phyloP scores from a whole-genome alignment of 2,329 filamentous ascomycete genomes.

The Fusarium anguioides region DNA sequence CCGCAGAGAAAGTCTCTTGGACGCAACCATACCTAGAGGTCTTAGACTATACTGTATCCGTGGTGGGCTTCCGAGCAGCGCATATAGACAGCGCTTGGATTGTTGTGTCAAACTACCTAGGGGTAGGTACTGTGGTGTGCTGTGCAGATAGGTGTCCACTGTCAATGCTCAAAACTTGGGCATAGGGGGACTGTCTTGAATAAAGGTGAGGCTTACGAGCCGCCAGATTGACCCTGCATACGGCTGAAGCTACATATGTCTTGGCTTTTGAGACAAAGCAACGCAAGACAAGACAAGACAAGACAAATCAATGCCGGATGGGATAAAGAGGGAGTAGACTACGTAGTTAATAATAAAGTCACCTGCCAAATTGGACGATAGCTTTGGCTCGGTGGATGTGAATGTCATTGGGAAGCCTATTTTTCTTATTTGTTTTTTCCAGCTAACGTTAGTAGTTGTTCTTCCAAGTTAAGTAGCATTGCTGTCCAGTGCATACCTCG shows the following conservation, averaged over 20 bases:
- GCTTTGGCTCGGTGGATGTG: neutral
- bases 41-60: constrained; percentile 15
- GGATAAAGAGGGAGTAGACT: too few relatives aligned
- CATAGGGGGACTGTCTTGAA: neutral
- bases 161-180: neutral
- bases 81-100: neutral
- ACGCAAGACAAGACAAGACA: neutral
- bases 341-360: too few relatives aligned
- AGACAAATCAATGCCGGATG: neutral
- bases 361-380: neutral
- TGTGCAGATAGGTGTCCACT: neutral
- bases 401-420: neutral
- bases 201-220: constrained; percentile 6
- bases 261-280: too few relatives aligned
- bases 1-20: constrained; percentile 14
- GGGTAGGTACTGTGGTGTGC: too few relatives aligned
- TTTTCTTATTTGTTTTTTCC: too few relatives aligned
- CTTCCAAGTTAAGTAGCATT: neutral
- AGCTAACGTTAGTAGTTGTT: neutral
- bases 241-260: neutral
- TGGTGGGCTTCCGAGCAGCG: constrained; percentile 24
- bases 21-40: neutral
- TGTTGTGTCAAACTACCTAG: neutral
- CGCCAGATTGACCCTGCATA: neutral
- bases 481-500: too few relatives aligned